Base-by-base conservation (phyloP, 2,329 filamentous ascomycete species). In the Rosellinia necatrix region DNA sequence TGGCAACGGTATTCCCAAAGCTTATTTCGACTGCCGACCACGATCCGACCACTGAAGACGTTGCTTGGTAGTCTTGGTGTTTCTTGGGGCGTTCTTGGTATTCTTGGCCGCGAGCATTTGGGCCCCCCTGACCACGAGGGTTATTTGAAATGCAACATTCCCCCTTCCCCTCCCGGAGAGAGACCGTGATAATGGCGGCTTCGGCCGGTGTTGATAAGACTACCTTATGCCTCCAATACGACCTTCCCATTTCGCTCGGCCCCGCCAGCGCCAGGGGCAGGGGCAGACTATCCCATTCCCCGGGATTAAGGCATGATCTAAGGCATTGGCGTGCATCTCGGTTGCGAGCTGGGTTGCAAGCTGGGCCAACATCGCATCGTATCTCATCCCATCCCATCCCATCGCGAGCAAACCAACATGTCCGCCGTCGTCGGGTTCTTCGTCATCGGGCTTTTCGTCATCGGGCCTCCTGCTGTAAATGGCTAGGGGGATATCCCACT, bases 161-260 rank as follows among this genome's bases (percentile, higher is more conserved):
- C 10, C 15, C 30, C 19, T 38, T 40, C 27, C 44, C 35, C 19
- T 8, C 35, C 12, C 15, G 13, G 30, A 34, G 13, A n/a, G 30
- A 34, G 22, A 13, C 22, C 38, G 15, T 32, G 21, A 35, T 40
- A 21, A 13, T 17, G 27, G 32, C 5, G 7, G 38, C 29, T 24
- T 24, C 10, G 12, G 10, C n/a, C 10, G 32, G 27, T 37, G 27
- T 53, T 15, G 56, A 59, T 59, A 55, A 55, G 46, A 42, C 44
- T 27, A 15, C n/a, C 8, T 19, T 13, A 15, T 12, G 13, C 24
- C 21, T 27, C 9, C 12, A n/a, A 61, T 61, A 25, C 50, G 48
- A 61, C 58, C 58, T 61, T 61, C 55, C 58, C 47, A 15, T 61
- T 56, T 53, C 24, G 58, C 51, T 27, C 22, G 22, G 27, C 32